Conservation (phyloP, 2,329 filamentous ascomycete genomes). For the Lachnellula hyalina region DNA sequence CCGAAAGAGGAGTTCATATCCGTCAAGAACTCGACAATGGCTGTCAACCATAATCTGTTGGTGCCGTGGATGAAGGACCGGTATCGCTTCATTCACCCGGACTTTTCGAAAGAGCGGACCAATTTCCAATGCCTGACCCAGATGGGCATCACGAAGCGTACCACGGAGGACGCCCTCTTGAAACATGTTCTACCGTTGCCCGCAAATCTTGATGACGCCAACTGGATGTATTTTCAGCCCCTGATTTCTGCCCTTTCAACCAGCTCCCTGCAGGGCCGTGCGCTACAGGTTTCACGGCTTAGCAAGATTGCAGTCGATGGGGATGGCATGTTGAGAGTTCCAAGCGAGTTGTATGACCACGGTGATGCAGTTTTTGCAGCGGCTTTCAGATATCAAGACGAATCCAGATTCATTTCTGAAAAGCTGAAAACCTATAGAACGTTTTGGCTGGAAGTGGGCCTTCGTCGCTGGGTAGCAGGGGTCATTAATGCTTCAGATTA, state of each 20-base stretch:
- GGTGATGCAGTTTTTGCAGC: conserved; percentile 22
- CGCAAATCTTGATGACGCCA: background rate
- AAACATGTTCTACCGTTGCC: conserved; percentile 1
- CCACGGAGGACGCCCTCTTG: no score
- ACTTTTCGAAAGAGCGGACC: no score
- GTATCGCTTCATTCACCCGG: no score
- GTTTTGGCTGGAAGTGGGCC: conserved; percentile 20
- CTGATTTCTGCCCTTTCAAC: conserved; percentile 3
- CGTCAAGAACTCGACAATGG: no score
- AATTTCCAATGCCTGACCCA: no score
- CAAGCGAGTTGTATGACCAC: conserved; percentile 23
- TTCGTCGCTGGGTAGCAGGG: conserved; percentile 10
- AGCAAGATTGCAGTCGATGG: conserved; percentile 19
- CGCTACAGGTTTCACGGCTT: background rate
- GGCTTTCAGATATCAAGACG: conserved; percentile 22
- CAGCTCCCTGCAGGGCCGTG: background rate
- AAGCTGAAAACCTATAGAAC: conserved; percentile 8
- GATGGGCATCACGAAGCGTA: no score
- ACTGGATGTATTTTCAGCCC: conserved; percentile 5
- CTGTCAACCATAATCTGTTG: no score
- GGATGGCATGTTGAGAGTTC: conserved; percentile 10
- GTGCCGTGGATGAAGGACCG: no score
- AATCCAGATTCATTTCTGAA: conserved; percentile 21
- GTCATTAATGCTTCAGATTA: conserved; percentile 15
- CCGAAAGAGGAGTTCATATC: no score